Base-by-base conservation (phyloP, 73 alveolate species). In the Blepharisma japonicum region DNA sequence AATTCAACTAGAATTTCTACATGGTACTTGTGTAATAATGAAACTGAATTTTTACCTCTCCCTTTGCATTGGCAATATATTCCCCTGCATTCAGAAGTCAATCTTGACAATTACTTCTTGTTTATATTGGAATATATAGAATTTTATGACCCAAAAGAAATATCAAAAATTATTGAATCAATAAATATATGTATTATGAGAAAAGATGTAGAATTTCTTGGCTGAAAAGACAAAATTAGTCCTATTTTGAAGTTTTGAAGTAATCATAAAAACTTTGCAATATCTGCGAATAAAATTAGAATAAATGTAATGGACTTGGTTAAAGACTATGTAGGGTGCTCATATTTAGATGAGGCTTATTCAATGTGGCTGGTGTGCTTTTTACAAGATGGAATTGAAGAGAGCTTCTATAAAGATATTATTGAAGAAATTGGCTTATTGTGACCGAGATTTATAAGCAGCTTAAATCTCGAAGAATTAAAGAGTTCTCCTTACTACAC, bases 1-100 rank as follows among this genome's bases (percentile, higher is more conserved):
- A 61, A 61, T 2, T 14, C 49, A 8, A n/a, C 39, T 14, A 61
- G 23, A 61, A n/a, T 61, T 25, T 11, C 74, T 61, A 14, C 74
- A 0, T 61, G 23, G n/a, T 61, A 18, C 74, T 14, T 61, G 23
- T n/a, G 74, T 9, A n/a, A 14, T 9, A 25, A 61, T 5, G 74
- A 61, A 61, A 61, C 14, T 39, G 47, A n/a, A 18, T 61, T 14
- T 61, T 61, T 61, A 8, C 74, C 74, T 25, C 4, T 61, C 4
- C 74, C 74, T 61, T 61, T 61, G 14, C 47, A 61, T 39, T 61
- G 74, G 74, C 50, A 8, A 18, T 61, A 14, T 25, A 18, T 25
- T 18, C 46, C 74, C 0, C 46, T 61, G 47, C 18, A 8, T 20
- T 61, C 74, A 61, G 74, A 61, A 61, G 47, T 3, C 11, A 32